These are phyloP conservation scores for Clarireedia sp. DNA, from an alignment of 2,329 filamentous ascomycete genomes.

Conservation along the genomic window DNA sequence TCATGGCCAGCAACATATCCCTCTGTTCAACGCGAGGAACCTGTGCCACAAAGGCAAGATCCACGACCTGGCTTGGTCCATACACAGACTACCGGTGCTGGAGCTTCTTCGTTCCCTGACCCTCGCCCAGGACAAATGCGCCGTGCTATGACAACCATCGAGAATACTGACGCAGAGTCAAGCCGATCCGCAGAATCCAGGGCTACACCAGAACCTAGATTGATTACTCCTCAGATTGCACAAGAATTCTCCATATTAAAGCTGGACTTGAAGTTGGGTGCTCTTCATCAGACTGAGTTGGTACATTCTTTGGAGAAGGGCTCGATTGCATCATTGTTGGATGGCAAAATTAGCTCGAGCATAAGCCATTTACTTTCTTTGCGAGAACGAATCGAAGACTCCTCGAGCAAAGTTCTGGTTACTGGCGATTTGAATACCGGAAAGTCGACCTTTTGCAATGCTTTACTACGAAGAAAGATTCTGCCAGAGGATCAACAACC, in stretches of 20 bases:
- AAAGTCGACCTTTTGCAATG: constrained; percentile 98
- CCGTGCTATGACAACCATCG: constrained; percentile 66
- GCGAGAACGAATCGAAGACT: constrained; percentile 92
- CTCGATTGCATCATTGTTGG: constrained; percentile 81
- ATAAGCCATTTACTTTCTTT: constrained; percentile 83
- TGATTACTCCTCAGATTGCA: constrained; percentile 86
- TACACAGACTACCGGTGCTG: constrained; percentile 46
- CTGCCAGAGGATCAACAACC: constrained; percentile 96
- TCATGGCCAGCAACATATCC: constrained; percentile 95
- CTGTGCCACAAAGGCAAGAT: constrained; percentile 37
- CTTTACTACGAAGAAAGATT: constrained; percentile 84
- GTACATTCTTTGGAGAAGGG: constrained; percentile 91
- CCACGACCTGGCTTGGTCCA: constrained; percentile 56
- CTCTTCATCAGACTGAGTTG: constrained; percentile 77
- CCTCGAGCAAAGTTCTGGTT: constrained; percentile 89
- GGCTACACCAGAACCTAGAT: constrained; percentile 59
- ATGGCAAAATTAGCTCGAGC: constrained; percentile 90
- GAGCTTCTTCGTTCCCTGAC: constrained; percentile 28
- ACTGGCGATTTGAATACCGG: constrained; percentile 95
- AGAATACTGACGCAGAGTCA: constrained; percentile 59
- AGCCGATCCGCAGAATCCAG: constrained; percentile 62
- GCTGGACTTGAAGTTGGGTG: constrained; percentile 83
- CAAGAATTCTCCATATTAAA: constrained; percentile 96
- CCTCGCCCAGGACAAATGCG: constrained; percentile 45
- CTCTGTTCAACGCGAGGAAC: constrained; percentile 59